phyloP scores from a whole-genome alignment of 768 basidiomycete species.

The Suillus ampliporus region DNA sequence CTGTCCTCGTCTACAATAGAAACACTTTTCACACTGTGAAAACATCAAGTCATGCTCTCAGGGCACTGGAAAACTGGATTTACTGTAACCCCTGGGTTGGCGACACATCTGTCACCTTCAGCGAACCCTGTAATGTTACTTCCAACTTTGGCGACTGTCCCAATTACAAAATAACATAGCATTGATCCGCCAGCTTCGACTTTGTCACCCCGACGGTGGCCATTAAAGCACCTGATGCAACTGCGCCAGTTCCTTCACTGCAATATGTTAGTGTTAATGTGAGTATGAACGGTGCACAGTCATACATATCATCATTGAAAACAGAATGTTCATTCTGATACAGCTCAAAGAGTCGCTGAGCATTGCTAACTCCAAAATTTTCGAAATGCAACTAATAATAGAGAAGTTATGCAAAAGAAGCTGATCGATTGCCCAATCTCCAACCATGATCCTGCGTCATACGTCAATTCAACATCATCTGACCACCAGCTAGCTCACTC shows the following conservation, averaged over 20 bases:
- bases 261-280: background rate
- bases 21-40: slow-evolving; percentile 41
- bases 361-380: slow-evolving; percentile 83
- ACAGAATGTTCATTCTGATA: slow-evolving; percentile 69
- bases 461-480: slow-evolving; percentile 13
- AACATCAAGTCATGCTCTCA: background rate
- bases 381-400: slow-evolving; percentile 83
- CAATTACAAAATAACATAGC: slow-evolving; percentile 67
- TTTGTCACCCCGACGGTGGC: slow-evolving; percentile 72
- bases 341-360: slow-evolving; percentile 64
- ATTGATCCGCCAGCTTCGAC: slow-evolving; percentile 69
- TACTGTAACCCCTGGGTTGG: slow-evolving; percentile 46
- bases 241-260: slow-evolving; percentile 79
- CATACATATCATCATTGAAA: slow-evolving; percentile 87
- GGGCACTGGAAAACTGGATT: background rate
- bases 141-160: slow-evolving; percentile 45
- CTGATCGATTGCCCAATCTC: slow-evolving; percentile 90
- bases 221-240: slow-evolving; percentile 72
- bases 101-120: slow-evolving; percentile 49
- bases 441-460: slow-evolving; percentile 73
- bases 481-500: slow-evolving; percentile 17
- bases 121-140: slow-evolving; percentile 48
- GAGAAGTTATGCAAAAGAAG: slow-evolving; percentile 84
- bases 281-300: slow-evolving; percentile 12
- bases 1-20: slow-evolving; percentile 46